Percentiles rank a stretch among this genome's conserved stretches.
phyloP scores from a whole-genome alignment of 106 monocot genomes.

The Amphibolis antarctica region DNA sequence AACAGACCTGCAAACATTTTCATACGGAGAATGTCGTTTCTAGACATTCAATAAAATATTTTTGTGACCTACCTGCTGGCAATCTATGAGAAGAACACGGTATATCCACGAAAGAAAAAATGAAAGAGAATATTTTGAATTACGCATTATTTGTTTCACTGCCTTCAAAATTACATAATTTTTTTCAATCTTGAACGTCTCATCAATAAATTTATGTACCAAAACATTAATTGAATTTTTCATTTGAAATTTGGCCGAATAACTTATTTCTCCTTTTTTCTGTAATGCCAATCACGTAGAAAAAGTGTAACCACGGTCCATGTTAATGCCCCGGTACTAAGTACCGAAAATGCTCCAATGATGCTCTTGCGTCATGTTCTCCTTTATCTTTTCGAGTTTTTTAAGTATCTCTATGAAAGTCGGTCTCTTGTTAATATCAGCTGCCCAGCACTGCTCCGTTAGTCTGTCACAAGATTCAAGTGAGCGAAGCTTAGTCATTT shows the following conservation, averaged over 20 bases:
- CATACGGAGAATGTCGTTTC: too few species aligned
- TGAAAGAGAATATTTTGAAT: not conserved
- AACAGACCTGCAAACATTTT: too few species aligned
- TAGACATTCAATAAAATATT: too few species aligned
- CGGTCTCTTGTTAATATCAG: constrained; percentile 74
- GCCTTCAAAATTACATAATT: not conserved
- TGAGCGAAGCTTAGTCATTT: too few species aligned
- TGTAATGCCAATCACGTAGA: not conserved
- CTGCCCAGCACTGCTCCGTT: constrained; percentile 71
- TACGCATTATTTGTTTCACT: too few species aligned
- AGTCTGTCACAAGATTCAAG: constrained; percentile 26
- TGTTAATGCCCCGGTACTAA: not conserved
- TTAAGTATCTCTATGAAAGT: constrained; percentile 84
- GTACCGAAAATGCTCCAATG: constrained; percentile 47
- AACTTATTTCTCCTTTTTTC: not conserved
- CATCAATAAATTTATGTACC: not conserved
- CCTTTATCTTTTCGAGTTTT: constrained; percentile 82
- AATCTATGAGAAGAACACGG: too few species aligned
- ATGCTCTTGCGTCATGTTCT: constrained; percentile 43
- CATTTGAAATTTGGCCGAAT: not conserved
- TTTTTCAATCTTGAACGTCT: not conserved
- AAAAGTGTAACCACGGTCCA: not conserved
- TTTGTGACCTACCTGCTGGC: too few species aligned
- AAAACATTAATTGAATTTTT: not conserved
- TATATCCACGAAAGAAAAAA: not conserved